A percentile compares a stretch with the other conserved stretches of the same genome.
phyloP scores from a whole-genome alignment of 495 filamentous ascomycete genomes.

The Neurospora sp. region DNA sequence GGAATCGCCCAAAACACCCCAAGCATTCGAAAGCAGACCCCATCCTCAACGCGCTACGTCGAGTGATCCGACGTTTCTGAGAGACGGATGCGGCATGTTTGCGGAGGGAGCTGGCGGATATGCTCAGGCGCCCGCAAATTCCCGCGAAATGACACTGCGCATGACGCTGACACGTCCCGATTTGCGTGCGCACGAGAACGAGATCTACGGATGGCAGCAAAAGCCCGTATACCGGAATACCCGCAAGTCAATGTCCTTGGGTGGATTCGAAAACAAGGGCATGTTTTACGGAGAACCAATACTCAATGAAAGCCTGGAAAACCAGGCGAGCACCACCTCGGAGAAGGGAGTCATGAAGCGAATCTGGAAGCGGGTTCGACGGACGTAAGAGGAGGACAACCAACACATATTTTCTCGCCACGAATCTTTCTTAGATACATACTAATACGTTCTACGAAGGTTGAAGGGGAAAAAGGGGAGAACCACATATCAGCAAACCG shows the following conservation, averaged over 20 bases:
- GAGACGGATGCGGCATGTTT: slow-evolving; percentile 18
- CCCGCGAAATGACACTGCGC: slow-evolving; percentile 85
- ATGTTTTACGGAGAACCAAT: slow-evolving; percentile 7
- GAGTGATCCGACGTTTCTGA: slow-evolving; percentile 3
- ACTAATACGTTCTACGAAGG: not conserved
- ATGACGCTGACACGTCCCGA: slow-evolving; percentile 92
- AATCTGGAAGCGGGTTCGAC: slow-evolving; percentile 29
- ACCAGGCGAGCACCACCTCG: slow-evolving; percentile 3
- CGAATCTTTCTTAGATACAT: not conserved
- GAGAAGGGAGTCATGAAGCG: slow-evolving; percentile 31
- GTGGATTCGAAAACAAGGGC: slow-evolving; percentile 6
- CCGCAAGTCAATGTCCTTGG: slow-evolving; percentile 5
- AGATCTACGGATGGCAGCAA: slow-evolving; percentile 48
- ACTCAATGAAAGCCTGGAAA: slow-evolving; percentile 24
- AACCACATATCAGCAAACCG: not conserved
- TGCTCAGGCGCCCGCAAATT: slow-evolving; percentile 46
- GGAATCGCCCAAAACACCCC: slow-evolving; percentile 46
- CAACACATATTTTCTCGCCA: not conserved
- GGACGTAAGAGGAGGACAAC: slow-evolving; percentile 7
- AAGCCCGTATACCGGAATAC: slow-evolving; percentile 25
- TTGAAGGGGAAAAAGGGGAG: not conserved
- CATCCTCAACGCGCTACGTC: slow-evolving; percentile 24
- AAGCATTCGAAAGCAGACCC: slow-evolving; percentile 27
- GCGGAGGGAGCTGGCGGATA: slow-evolving; percentile 27
- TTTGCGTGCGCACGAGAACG: slow-evolving; percentile 58